Percentiles rank a stretch among this genome's conserved stretches.
These are phyloP conservation scores for Brassica incana DNA, from an alignment of 345 rosid genomes.

Conservation along the genomic window DNA sequence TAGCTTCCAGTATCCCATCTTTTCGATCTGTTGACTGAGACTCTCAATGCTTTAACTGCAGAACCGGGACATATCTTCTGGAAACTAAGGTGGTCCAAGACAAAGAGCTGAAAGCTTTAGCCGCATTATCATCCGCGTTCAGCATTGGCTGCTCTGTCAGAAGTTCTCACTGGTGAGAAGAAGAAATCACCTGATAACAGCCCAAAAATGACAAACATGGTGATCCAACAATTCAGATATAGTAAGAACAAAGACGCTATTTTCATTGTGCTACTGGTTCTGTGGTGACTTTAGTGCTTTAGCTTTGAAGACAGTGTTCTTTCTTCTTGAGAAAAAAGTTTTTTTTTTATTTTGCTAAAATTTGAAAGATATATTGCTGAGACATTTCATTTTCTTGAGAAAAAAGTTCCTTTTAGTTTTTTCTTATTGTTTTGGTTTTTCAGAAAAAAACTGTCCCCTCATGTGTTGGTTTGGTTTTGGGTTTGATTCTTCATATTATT, in stretches of 20 bases:
- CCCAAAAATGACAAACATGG: constrained; percentile 6
- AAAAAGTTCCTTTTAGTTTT: background rate
- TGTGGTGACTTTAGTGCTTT: no score
- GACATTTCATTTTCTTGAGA: no score
- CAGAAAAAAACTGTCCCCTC: background rate
- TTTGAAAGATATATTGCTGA: no score
- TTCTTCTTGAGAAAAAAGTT: no score
- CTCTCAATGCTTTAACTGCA: constrained; percentile 30
- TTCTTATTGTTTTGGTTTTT: constrained; percentile 10
- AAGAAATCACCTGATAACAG: constrained; percentile 59
- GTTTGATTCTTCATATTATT: constrained; percentile 22
- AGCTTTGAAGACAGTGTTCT: no score
- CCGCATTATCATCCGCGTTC: no score
- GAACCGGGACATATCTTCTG: constrained; percentile 55
- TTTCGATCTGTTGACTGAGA: constrained; percentile 1
- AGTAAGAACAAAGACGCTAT: no score
- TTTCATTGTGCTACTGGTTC: no score
- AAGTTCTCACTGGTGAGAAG: constrained; percentile 86
- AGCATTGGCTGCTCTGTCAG: constrained; percentile 66
- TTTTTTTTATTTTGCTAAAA: no score
- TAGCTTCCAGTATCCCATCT: constrained; percentile 7
- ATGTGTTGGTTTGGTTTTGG: constrained; percentile 9
- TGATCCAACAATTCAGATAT: no score
- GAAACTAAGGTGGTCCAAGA: constrained; percentile 61
- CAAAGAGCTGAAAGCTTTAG: constrained; percentile 78